phyloP scores from a whole-genome alignment of 2,329 filamentous ascomycete species.

The Kalmusia sp. region DNA sequence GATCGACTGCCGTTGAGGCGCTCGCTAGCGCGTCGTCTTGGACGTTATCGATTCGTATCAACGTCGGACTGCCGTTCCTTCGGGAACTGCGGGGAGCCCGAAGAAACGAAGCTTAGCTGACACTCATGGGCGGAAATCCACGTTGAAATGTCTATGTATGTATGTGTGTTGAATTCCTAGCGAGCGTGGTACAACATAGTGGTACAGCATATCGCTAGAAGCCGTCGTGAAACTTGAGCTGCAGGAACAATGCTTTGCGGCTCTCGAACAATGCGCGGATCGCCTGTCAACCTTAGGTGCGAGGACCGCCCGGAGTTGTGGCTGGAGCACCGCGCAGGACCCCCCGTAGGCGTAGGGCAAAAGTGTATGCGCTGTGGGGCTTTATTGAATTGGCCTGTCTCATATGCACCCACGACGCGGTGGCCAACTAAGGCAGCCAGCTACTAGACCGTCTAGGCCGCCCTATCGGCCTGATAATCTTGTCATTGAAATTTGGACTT shows the following conservation, averaged over 20 bases:
- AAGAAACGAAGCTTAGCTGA: neutral
- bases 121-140: neutral
- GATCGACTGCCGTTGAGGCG: too few relatives aligned
- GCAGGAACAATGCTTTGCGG: too few relatives aligned
- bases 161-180: too few relatives aligned
- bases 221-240: too few relatives aligned
- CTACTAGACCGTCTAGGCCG: neutral
- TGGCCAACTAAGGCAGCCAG: neutral
- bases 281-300: too few relatives aligned
- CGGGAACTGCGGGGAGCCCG: neutral
- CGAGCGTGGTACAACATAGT: too few relatives aligned
- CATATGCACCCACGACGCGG: neutral
- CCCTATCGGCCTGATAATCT: too few relatives aligned
- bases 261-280: too few relatives aligned
- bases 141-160: too few relatives aligned
- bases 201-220: too few relatives aligned
- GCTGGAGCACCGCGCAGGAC: neutral
- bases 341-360: neutral
- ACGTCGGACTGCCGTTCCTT: neutral
- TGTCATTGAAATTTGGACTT: neutral
- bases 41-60: neutral
- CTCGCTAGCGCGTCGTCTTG: too few relatives aligned
- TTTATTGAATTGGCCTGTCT: neutral
- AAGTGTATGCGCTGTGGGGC: too few relatives aligned
- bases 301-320: neutral